Evolutionary conservation across 371 early-diverging fungal species (phyloP).

Genomic region (Basidiobolus meristosporus): DNA sequence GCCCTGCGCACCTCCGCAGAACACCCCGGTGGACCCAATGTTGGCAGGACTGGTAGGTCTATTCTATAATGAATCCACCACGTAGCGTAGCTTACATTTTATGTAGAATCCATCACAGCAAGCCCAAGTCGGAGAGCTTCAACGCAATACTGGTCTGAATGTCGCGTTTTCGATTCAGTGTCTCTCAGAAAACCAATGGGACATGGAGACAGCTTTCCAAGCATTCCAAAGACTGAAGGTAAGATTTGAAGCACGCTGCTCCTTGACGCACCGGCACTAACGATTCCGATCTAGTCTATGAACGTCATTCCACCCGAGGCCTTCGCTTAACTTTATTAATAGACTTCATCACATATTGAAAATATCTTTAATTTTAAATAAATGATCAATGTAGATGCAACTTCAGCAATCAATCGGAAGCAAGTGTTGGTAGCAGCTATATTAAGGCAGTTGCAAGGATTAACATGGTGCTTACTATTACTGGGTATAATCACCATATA

Average conservation of each 20-base stretch:
- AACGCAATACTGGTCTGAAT: not conserved
- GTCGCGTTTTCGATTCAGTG: not conserved
- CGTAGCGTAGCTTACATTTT: not conserved
- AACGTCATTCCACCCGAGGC: conserved; percentile 1
- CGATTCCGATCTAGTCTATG: not conserved
- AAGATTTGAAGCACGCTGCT: not conserved
- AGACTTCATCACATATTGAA: too few species aligned
- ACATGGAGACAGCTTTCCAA: not conserved
- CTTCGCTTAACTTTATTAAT: not conserved
- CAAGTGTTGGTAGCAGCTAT: too few species aligned
- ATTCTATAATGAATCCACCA: not conserved
- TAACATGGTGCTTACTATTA: too few species aligned
- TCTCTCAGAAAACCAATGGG: not conserved
- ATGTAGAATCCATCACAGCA: not conserved
- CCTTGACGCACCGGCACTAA: not conserved
- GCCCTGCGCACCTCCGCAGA: not conserved
- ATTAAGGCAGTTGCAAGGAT: too few species aligned
- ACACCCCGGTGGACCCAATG: not conserved
- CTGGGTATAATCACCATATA: too few species aligned
- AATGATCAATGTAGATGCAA: too few species aligned
- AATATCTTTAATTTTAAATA: too few species aligned
- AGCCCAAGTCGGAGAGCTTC: not conserved
- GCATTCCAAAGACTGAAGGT: not conserved
- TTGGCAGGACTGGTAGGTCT: not conserved
- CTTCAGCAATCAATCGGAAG: too few species aligned